Base-by-base conservation (phyloP, 148 eudicot species). In the Amaranthus cruentus region DNA sequence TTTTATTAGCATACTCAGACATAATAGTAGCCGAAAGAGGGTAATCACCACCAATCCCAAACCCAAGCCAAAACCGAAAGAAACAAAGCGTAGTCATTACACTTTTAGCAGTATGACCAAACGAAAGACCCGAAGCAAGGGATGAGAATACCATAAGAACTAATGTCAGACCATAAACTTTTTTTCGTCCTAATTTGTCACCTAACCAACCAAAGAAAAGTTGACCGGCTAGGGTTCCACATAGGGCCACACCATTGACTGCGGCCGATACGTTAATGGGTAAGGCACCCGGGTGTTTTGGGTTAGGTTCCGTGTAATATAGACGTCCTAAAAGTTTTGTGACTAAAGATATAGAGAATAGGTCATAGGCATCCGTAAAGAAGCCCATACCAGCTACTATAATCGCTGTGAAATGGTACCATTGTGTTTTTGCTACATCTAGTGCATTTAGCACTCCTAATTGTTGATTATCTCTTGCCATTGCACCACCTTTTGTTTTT, bases 131-230 rank as follows among this genome's bases (percentile, higher is more conserved):
- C 0, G 96, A 90, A 43, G 84, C 86, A 3, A 88, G 12, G 4
- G 96, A 90, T n/a, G 84, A 75, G 13, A 82, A 52, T 7, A 88
- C 89, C 96, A 88, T 91, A 44, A 88, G 50, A 18, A 83, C 77
- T 0, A 91, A 80, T 51, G 96, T 88, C 50, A 88, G 75, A 0
- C 96, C 92, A 21, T 91, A 91, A 3, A 88, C 92, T 12, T 69
- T 84, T 49, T 91, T 88, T 49, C 96, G 70, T 1, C 96, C 96
- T 73, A 91, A 55, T 57, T 85, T 87, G 75, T 91, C 93, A 3
- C 96, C 94, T 7, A 89, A 84, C 94, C 94, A 89, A 0, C 94
- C 91, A 58, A 89, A 89, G 73, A 87, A 87, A 52, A 91, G 87
- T 69, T 91, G 96, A 11, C 92, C 93, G 1, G 83, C 74, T 1